Percentiles rank a stretch among this genome's conserved stretches.
These are phyloP conservation scores for Senecio squalidus DNA, from an alignment of 140 eudicot genomes.

Conservation along the genomic window DNA sequence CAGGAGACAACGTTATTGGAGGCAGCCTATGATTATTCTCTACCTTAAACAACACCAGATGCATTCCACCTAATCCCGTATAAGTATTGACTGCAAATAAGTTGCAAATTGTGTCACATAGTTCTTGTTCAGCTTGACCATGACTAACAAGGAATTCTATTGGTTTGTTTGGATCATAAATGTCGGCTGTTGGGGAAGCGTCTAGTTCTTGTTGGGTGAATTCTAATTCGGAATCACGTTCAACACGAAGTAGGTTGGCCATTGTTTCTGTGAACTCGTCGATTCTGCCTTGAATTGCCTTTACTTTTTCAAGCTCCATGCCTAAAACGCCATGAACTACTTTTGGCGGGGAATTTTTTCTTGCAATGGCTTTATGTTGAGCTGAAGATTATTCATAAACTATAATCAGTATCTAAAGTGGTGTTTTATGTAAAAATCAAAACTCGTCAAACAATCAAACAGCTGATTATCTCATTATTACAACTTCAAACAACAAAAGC, in stretches of 20 bases:
- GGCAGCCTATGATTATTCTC: conserved; percentile 90
- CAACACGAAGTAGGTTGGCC: conserved; percentile 83
- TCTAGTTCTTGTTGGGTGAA: conserved; percentile 89
- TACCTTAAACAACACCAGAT: conserved; percentile 74
- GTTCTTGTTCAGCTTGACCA: conserved; percentile 89
- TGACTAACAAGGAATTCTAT: conserved; percentile 83
- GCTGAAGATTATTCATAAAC: conserved; percentile 43
- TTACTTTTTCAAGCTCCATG: conserved; percentile 59
- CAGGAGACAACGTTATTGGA: conserved; percentile 93
- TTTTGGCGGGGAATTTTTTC: conserved; percentile 56
- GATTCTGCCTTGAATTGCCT: conserved; percentile 64
- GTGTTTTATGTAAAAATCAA: too few relatives aligned
- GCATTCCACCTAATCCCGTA: conserved; percentile 96
- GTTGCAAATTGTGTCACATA: conserved; percentile 91
- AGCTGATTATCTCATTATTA: too few relatives aligned
- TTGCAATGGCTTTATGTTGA: conserved; percentile 88
- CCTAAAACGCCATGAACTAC: conserved; percentile 64
- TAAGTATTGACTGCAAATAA: conserved; percentile 75
- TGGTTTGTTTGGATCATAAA: conserved; percentile 57
- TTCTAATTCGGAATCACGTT: conserved; percentile 86
- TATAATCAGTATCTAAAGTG: too few relatives aligned
- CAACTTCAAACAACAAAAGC: not conserved
- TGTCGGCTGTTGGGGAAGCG: conserved; percentile 68
- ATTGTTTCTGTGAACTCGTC: conserved; percentile 63
- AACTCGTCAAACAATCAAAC: too few relatives aligned